Percentiles rank a stretch among this genome's conserved stretches.
Evolutionary conservation across 495 filamentous ascomycete species (phyloP).

Genomic region (Penicillium cinerascens): DNA sequence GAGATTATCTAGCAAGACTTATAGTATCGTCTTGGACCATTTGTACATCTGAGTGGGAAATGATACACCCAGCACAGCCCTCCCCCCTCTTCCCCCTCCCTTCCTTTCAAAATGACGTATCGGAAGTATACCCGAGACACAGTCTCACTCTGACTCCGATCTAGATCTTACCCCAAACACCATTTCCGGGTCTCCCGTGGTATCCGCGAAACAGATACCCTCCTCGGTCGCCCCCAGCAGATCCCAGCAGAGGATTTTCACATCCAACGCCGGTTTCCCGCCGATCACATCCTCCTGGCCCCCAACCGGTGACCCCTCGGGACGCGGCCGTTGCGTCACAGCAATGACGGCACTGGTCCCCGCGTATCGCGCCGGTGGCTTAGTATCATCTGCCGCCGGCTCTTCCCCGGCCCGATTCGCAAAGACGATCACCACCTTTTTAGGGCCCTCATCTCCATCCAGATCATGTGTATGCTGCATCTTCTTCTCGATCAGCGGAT

Average conservation of each 20-base stretch:
- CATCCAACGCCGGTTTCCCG: conserved; percentile 26
- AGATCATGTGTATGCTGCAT: conserved; percentile 38
- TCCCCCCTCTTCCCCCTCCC: background rate
- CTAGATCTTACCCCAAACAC: conserved; percentile 32
- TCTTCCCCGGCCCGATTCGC: conserved; percentile 79
- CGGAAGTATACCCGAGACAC: background rate
- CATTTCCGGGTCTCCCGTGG: conserved; percentile 38
- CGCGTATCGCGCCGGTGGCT: conserved; percentile 57
- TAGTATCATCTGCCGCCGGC: conserved; percentile 46
- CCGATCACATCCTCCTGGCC: conserved; percentile 14
- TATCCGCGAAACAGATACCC: conserved; percentile 50
- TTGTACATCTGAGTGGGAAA: background rate
- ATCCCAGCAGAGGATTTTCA: conserved; percentile 46
- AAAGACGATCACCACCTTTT: conserved; percentile 72
- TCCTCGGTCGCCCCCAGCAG: conserved; percentile 45
- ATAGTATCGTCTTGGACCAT: no score
- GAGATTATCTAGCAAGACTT: no score
- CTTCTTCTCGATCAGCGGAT: conserved; percentile 60
- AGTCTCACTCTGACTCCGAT: conserved; percentile 6
- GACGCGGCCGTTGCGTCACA: conserved; percentile 46
- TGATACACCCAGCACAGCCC: background rate
- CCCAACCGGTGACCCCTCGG: conserved; percentile 12
- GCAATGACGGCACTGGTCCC: conserved; percentile 82
- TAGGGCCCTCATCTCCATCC: conserved; percentile 19
- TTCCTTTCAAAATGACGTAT: background rate